Evolutionary conservation across 352 stramenopile genomes (phyloP).

Genomic region (Bremia lactucae): DNA sequence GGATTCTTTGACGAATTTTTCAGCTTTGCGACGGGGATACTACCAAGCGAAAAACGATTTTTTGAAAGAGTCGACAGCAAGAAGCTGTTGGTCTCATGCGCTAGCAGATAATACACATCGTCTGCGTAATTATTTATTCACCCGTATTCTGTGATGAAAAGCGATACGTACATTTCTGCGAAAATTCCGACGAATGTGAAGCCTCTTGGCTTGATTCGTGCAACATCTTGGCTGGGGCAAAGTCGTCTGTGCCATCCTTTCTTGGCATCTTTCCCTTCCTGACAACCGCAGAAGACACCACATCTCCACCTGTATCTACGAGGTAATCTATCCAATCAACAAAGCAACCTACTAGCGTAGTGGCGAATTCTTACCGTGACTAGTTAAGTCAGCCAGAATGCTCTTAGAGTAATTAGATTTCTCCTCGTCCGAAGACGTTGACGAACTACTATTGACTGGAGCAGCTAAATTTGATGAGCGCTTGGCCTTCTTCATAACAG

Average conservation of each 20-base stretch:
- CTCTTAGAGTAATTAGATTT: slow-evolving; percentile 65
- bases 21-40: slow-evolving; percentile 62
- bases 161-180: slow-evolving; percentile 36
- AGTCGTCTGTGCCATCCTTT: slow-evolving; percentile 19
- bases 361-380: slow-evolving; percentile 41
- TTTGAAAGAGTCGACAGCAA: slow-evolving; percentile 43
- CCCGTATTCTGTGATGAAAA: no score
- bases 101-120: no score
- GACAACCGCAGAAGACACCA: slow-evolving; percentile 6
- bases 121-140: no score
- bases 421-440: slow-evolving; percentile 45
- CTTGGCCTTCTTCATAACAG: slow-evolving; percentile 12
- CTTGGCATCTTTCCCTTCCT: slow-evolving; percentile 22
- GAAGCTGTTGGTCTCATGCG: slow-evolving; percentile 52
- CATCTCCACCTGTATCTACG: slow-evolving; percentile 23
- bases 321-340: slow-evolving; percentile 14
- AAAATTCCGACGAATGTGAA: slow-evolving; percentile 36
- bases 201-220: slow-evolving; percentile 33
- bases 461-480: slow-evolving; percentile 9
- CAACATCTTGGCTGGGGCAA: slow-evolving; percentile 20
- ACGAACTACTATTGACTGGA: slow-evolving; percentile 18
- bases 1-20: slow-evolving; percentile 78
- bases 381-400: slow-evolving; percentile 60
- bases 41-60: slow-evolving; percentile 71
- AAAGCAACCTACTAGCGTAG: slow-evolving; percentile 12